phyloP scores from a whole-genome alignment of 2,329 filamentous ascomycete species.

The Botrytis squamosa region DNA sequence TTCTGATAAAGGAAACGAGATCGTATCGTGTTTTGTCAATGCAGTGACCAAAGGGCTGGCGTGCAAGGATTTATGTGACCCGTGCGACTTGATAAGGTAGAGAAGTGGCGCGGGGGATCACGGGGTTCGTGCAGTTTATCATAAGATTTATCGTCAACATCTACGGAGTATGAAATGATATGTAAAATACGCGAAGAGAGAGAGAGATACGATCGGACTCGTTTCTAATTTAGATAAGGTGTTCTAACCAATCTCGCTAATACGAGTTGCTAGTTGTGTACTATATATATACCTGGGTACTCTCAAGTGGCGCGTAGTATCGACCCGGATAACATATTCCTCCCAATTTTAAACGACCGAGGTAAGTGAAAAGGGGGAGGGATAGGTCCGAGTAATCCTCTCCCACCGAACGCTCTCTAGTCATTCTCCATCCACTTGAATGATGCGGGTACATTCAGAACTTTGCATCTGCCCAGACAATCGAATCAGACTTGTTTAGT shows the following conservation, averaged over 20 bases:
- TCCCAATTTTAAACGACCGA: neutral
- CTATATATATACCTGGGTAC: neutral
- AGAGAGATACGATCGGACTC: neutral
- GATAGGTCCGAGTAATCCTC: neutral
- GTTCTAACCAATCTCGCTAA: neutral
- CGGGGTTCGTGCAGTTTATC: neutral
- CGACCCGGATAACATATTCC: neutral
- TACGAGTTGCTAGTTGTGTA: neutral
- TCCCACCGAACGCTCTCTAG: neutral
- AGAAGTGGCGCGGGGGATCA: slow-evolving; percentile 1
- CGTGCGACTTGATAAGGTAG: slow-evolving; percentile 4
- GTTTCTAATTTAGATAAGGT: neutral
- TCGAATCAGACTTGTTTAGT: neutral
- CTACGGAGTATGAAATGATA: neutral
- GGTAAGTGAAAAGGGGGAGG: neutral
- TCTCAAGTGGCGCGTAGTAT: neutral
- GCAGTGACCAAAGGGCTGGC: neutral
- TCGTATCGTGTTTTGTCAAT: slow-evolving; percentile 11
- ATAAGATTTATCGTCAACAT: neutral
- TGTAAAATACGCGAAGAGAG: neutral
- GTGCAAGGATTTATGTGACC: neutral
- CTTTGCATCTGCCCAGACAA: neutral
- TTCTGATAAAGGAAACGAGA: neutral
- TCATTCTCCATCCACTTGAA: neutral
- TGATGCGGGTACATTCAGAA: neutral